Conservation (phyloP, 2,329 filamentous ascomycete genomes). For the Nothomitra cinnamomea region DNA sequence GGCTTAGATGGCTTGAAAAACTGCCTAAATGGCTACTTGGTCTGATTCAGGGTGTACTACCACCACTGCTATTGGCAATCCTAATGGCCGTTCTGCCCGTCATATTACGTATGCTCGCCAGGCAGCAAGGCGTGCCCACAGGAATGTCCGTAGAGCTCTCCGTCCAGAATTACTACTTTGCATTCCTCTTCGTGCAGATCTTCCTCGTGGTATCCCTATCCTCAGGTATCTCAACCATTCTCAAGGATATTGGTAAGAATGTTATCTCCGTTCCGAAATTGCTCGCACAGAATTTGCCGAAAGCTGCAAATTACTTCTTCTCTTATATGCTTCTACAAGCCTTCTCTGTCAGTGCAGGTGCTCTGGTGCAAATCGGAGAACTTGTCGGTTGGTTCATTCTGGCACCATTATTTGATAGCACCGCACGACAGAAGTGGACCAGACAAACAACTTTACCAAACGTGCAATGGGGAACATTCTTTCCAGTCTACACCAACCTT, state of each 20-base stretch:
- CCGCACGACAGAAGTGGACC: conserved; percentile 64
- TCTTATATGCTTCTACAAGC: conserved; percentile 96
- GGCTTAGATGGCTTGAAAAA: conserved; percentile 51
- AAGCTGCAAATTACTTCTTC: conserved; percentile 91
- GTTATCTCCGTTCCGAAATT: conserved; percentile 51
- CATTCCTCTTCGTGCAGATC: conserved; percentile 84
- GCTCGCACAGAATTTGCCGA: conserved; percentile 65
- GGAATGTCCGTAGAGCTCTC: conserved; percentile 60
- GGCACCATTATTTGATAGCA: conserved; percentile 67
- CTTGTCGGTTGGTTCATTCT: conserved; percentile 69
- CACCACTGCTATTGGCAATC: conserved; percentile 57
- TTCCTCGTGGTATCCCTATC: conserved; percentile 86
- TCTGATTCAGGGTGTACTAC: conserved; percentile 71
- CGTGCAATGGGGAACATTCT: conserved; percentile 83
- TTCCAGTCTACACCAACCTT: conserved; percentile 92
- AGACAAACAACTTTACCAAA: conserved; percentile 63
- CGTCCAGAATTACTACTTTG: conserved; percentile 88
- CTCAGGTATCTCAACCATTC: conserved; percentile 49
- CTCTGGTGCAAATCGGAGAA: conserved; percentile 65
- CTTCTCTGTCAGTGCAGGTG: conserved; percentile 76
- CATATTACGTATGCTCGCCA: conserved; percentile 56
- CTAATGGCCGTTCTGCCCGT: conserved; percentile 69
- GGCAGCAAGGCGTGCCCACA: conserved; percentile 65
- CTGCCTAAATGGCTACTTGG: conserved; percentile 45
- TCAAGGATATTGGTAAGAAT: conserved; percentile 46